Conservation (phyloP, 2,329 filamentous ascomycete species). For the Nectriaceae sp. region DNA sequence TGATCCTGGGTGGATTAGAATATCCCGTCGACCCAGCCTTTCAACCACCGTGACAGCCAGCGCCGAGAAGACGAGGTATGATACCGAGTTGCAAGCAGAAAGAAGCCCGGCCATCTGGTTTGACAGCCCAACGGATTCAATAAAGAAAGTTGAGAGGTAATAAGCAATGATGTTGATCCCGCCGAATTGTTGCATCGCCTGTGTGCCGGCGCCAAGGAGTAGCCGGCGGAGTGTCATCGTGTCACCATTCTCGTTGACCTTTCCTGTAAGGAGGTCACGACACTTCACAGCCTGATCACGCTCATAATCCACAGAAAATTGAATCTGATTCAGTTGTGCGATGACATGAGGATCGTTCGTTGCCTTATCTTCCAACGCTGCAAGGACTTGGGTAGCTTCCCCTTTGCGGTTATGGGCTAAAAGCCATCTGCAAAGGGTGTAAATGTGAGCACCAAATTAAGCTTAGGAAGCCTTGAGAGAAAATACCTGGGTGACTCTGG, state of each 20-base stretch:
- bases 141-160: constrained; percentile 49
- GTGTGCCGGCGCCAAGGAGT: constrained; percentile 45
- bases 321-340: constrained; percentile 12
- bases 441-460: too few relatives aligned
- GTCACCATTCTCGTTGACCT: constrained; percentile 5
- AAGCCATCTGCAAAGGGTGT: constrained; percentile 13
- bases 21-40: constrained; percentile 10
- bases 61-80: constrained; percentile 20
- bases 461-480: accelerated
- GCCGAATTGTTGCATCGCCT: constrained; percentile 27
- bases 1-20: constrained; percentile 15
- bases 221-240: constrained; percentile 16
- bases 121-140: constrained; percentile 49
- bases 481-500: constrained; percentile 15
- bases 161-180: constrained; percentile 25
- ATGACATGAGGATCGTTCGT: constrained; percentile 1
- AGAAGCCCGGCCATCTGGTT: constrained; percentile 51
- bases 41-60: constrained; percentile 9
- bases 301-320: constrained; percentile 13
- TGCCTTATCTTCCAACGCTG: constrained; percentile 11
- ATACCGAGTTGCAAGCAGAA: constrained; percentile 43
- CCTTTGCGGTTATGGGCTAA: constrained; percentile 6
- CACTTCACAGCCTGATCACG: constrained; percentile 8
- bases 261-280: constrained; percentile 4
- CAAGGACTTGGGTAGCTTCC: constrained; percentile 13